These are phyloP conservation scores for Chloromonas sp. DNA, from an alignment of 163 green algal species.

Conservation along the genomic window DNA sequence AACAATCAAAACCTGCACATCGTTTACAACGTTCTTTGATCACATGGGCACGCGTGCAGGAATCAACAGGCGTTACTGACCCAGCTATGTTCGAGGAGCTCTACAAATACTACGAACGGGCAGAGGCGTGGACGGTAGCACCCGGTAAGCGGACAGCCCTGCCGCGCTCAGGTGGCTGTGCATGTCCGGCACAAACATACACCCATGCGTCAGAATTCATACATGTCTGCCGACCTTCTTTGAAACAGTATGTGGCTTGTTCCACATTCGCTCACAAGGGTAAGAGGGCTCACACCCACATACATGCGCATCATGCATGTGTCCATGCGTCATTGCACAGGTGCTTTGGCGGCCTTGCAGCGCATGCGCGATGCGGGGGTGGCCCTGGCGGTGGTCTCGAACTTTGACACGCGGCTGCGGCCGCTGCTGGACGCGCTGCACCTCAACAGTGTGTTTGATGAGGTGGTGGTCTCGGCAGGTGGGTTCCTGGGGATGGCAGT, in stretches of 20 bases:
- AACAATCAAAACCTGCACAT: not conserved
- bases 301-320: not conserved
- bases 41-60: conserved; percentile 20
- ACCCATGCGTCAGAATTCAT: not conserved
- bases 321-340: not conserved
- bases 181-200: not conserved
- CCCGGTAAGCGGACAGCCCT: conserved; percentile 22
- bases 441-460: conserved; percentile 63
- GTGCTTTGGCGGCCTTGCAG: conserved; percentile 38
- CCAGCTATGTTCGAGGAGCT: conserved; percentile 51
- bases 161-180: not conserved
- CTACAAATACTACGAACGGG: conserved; percentile 59
- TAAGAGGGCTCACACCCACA: not conserved
- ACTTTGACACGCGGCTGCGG: conserved; percentile 84
- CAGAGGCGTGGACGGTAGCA: conserved; percentile 53
- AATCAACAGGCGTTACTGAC: conserved; percentile 47
- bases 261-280: not conserved
- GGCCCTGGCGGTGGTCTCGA: conserved; percentile 71
- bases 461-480: conserved; percentile 58
- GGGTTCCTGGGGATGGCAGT: not conserved
- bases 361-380: conserved; percentile 51
- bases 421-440: conserved; percentile 57
- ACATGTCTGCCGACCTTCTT: not conserved
- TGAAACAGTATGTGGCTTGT: too few relatives aligned
- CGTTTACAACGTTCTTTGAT: not conserved